Base-by-base conservation (phyloP, 2,329 filamentous ascomycete genomes). In the Tolypocladium inflatum region DNA sequence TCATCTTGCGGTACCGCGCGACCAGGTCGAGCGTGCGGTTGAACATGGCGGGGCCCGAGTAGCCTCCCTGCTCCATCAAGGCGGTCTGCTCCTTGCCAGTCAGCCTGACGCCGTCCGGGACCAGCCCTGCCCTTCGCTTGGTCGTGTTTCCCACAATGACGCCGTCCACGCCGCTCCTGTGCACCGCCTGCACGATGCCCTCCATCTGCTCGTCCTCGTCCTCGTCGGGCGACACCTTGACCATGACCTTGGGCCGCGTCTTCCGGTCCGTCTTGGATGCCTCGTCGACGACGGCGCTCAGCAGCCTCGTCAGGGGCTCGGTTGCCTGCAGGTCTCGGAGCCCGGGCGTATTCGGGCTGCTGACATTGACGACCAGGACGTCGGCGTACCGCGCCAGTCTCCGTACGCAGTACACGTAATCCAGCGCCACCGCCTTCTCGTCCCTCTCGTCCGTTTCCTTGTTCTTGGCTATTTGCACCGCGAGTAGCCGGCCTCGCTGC, bases 91-190 rank as follows among this genome's bases (percentile, higher is more conserved):
- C 93, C 62, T 82, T 78, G 2, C 76, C 66, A 0, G 86, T 82
- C 33, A 96, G 78, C 39, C 76, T 72, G 63, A 87, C 82, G 33
- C 87, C 86, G 30, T 80, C 74, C 0, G 91, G 88, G 1, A 93
- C 70, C 3, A 92, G 76, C 4, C 85, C 86, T 0, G 86, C 82
- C 50, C 94, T 82, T 63, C 87, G 83, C 74, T 94, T 96, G 3
- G 94, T 99, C 0, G 94, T 99, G 77, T 99, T 99, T 13, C 93
- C 94, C 4, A 99, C 93, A 61, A 99, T 97, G 41, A 99, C 85
- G 35, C 94, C 94, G 66, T 97, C 92, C 2, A 97, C 92, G 8
- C 92, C 92, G 60, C 89, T 91, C 64, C 80, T 79, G 78, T 85
- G 88, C 15, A 96, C 86, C 0, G 92, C 92, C 65, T 91, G 84